Base-by-base conservation (phyloP, 2,329 filamentous ascomycete species). In the Colletotrichum sp. region DNA sequence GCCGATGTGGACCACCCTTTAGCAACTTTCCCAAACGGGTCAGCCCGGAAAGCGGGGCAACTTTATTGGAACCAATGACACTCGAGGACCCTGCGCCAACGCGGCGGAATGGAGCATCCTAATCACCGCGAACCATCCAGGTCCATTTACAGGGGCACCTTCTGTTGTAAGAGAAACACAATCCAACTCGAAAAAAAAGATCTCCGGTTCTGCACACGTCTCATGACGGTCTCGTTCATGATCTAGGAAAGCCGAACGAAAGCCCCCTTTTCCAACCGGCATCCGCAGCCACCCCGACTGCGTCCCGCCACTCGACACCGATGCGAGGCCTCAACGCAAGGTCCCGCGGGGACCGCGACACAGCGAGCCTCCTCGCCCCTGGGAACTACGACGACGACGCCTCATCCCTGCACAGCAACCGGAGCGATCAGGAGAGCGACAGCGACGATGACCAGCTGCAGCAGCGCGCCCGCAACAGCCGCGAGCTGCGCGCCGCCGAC, bases 381-480 rank as follows among this genome's bases (percentile, higher is more conserved):
- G 84, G 87, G 77, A 89, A 87, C 64, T 93, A 94, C 86, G 93
- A 94, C 79, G 92, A 93, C 80, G 94, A 95, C 83, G 92, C 92
- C 69, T 86, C 90, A 15, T 94, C 93, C 8, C 85, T 95, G 57
- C 90, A 92, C 80, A 92, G 89, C 79, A 92, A 89, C 80, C 90
- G 90, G 77, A 92, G 90, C 85, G 93, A 94, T 80, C 93, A 95
- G 82, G 93, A 95, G 81, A 93, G 92, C 73, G 94, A 95, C 82
- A 94, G 92, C 84, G 93, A 95, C 79, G 94, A 95, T 83, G 93
- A 95, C 82, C 88, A 94, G 80, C 88, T 94, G 69, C 86, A 94
- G 77, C 87, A 89, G 74, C 90, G 90, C 11, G 92, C 92, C 39
- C 90, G 93, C 64, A 94, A 92, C 78, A 94, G 93, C 81, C 87